Evolutionary conservation across 257 asterid genomes (phyloP), one percentile per base, ranked within the genome.

Genomic region (Scutellaria barbata): DNA sequence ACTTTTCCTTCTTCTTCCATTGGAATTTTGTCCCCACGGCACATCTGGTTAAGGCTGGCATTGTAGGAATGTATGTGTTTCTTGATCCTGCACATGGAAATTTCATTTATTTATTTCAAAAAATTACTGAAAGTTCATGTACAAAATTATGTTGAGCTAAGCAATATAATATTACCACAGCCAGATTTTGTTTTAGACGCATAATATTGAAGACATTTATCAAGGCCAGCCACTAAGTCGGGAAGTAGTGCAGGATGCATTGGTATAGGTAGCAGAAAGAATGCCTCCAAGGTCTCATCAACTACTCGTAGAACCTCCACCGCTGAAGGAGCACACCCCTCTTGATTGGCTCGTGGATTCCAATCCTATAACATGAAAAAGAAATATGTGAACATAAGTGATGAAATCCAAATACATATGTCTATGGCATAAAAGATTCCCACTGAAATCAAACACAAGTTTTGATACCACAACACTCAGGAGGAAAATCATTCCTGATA

Each of bases 1-100:
- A 56, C 61, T 92, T 92, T 62, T 95, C 95, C 83, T 90, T 88
- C 88, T 92, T 95, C 82, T 87, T 92, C 87, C 94, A 89, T 22
- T 81, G 86, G 65, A 92, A 88, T 62, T 82, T 87, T 33, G 90
- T 73, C 39, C 77, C 97, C 10, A 70, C 71, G 3, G 90, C 82
- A 74, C 99, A 92, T 79, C 99, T 82, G 51, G 99, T 92, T 77
- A 95, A 79, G 61, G 97, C 95, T 40, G 98, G 99, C 96, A 92
- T 80, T 2, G 90, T 82, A 52, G 99, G 99, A 66, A 88, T 77
- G 50, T 83, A 92, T 10, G 77, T 83, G 83, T 76, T 92, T 76
- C 85, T 85, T 80, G 97, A 85, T 71, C 99, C 99, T 95, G 85
- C 64, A 65, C 7, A 57, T 1, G 40, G 68, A 48, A 57, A 17